Evolutionary conservation across 2,329 filamentous ascomycete species (phyloP).

Genomic region (Diaporthe ampelina): DNA sequence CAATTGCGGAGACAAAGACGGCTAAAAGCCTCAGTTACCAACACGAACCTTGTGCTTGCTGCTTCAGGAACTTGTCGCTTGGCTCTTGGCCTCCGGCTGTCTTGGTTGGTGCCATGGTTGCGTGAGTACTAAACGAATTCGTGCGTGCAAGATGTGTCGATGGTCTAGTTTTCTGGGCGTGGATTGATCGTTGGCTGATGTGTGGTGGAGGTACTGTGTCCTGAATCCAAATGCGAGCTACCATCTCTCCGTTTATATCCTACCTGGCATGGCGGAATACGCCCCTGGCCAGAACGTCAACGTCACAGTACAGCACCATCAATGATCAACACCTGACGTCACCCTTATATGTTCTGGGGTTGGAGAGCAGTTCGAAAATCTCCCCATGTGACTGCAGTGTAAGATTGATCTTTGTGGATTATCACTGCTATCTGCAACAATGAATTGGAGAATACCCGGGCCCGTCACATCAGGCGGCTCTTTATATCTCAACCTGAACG

Average conservation of each 20-base stretch:
- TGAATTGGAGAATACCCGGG: too few species aligned
- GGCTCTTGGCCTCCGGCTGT: slow-evolving; percentile 39
- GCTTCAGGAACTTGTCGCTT: slow-evolving; percentile 40
- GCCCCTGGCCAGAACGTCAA: neutral
- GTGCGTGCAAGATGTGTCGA: neutral
- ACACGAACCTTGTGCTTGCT: slow-evolving; percentile 25
- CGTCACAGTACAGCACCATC: slow-evolving; percentile 17
- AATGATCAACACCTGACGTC: slow-evolving; percentile 27
- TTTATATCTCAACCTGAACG: too few species aligned
- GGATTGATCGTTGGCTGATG: neutral
- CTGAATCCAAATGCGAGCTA: too few species aligned
- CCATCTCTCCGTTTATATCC: neutral
- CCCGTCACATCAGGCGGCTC: too few species aligned
- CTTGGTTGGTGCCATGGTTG: slow-evolving; percentile 38
- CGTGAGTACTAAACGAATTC: neutral
- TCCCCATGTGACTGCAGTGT: neutral
- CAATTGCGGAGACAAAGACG: too few species aligned
- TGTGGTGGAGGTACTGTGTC: too few species aligned
- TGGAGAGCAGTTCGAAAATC: neutral
- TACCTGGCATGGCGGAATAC: neutral
- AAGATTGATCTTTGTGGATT: neutral
- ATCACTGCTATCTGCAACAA: neutral
- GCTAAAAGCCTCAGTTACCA: rapidly evolving
- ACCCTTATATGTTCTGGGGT: neutral
- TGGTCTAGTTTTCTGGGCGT: too few species aligned